Evolutionary conservation across 352 stramenopile species (phyloP), one percentile per base, ranked within the genome.

Genomic region (Phytopythium mirpurense): DNA sequence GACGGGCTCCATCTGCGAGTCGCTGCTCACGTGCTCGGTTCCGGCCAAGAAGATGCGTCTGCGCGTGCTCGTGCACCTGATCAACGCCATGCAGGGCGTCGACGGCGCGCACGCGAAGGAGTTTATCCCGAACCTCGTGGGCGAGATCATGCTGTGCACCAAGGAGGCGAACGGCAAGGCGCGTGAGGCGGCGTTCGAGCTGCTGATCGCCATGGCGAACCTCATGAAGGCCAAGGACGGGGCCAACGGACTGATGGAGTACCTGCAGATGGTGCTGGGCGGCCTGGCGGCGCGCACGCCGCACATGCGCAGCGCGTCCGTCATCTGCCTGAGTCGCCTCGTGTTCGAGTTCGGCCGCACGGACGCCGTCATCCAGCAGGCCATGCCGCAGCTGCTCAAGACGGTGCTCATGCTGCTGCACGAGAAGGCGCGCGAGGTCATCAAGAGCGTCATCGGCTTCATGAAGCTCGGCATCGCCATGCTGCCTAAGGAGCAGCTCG

Each of bases 151-250:
- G 52, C 72, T 99, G 21, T 98, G 93, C 65, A 95, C 96, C 18
- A 99, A 99, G 71, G 96, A 99, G 67, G 91, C 91, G 12, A 99
- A 98, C 56, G 90, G 80, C 36, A 98, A 98, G 62, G 96, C 95
- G 26, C 80, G 85, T 40, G 85, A 95, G 61, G 83, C 82, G 15
- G 85, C 85, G 19, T 95, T 95, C 40, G 83, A 92, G 65, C 58
- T 96, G 52, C 60, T 95, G 45, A 65, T 96, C 29, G 81, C 82
- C 31, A 93, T 95, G 83, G 82, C 83, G 15, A 71, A 86, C 58
- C 68, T 93, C 31, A 65, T 94, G 49, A 65, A 77, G 29, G 50
- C 68, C 54, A 64, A 86, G 85, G 70, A 86, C 54, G 60, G 72
- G 23, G 56, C 77, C 65, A 82, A 64, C 6, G 87, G 95, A 41